These are phyloP conservation scores for Ceratobasidium sp. DNA, from an alignment of 1,284 basidiomycete species.

Conservation along the genomic window DNA sequence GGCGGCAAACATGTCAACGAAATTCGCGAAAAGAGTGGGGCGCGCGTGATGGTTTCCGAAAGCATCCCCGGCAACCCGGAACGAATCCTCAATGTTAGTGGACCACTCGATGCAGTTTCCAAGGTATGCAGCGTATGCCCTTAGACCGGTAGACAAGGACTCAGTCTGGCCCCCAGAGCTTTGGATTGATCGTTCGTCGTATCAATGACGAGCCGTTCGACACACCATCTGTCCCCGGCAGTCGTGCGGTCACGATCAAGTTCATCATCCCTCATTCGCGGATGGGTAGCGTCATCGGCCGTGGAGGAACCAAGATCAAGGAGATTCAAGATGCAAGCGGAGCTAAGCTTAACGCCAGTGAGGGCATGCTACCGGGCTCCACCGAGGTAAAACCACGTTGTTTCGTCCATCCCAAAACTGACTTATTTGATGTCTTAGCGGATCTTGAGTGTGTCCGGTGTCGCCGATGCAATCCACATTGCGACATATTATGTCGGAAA, in stretches of 20 bases:
- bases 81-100: slow-evolving; percentile 96
- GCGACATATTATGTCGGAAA: slow-evolving; percentile 99
- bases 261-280: slow-evolving; percentile 99
- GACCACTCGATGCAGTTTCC: slow-evolving; percentile 96
- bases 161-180: slow-evolving; percentile 71
- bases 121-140: slow-evolving; percentile 70
- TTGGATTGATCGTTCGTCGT: slow-evolving; percentile 96
- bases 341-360: slow-evolving; percentile 94
- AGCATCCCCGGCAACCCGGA: slow-evolving; percentile 98
- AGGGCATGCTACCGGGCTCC: slow-evolving; percentile 98
- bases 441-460: slow-evolving; percentile 95
- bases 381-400: slow-evolving; percentile 80
- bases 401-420: neutral
- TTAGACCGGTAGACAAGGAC: slow-evolving; percentile 43
- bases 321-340: slow-evolving; percentile 99
- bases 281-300: slow-evolving; percentile 99
- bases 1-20: slow-evolving; percentile 97
- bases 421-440: slow-evolving; percentile 64
- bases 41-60: slow-evolving; percentile 94
- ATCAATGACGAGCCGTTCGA: slow-evolving; percentile 99
- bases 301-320: slow-evolving; percentile 97
- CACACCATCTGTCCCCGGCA: slow-evolving; percentile 95
- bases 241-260: slow-evolving; percentile 98
- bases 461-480: slow-evolving; percentile 99
- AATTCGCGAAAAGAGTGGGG: slow-evolving; percentile 97